Conservation (phyloP, 352 stramenopile species). For the Globisporangium recalcitrans region DNA sequence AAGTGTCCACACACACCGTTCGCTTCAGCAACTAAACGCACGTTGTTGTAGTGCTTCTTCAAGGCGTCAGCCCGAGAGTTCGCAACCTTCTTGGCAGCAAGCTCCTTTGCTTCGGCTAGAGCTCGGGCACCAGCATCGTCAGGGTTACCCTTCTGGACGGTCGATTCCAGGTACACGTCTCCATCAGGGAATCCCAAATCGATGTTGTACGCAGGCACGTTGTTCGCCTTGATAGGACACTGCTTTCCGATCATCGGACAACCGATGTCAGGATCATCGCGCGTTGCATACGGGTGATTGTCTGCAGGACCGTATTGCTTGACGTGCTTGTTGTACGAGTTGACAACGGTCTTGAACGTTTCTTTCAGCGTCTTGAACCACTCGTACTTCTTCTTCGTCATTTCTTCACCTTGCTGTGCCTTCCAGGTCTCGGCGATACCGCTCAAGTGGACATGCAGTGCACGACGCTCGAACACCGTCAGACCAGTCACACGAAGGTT, state of each 20-base stretch:
- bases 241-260: conserved; percentile 89
- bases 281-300: conserved; percentile 86
- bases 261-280: conserved; percentile 74
- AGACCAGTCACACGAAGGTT: conserved; percentile 90
- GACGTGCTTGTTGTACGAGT: conserved; percentile 89
- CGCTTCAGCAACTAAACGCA: conserved; percentile 72
- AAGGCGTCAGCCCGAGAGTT: conserved; percentile 69
- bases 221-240: conserved; percentile 87
- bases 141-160: conserved; percentile 55
- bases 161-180: conserved; percentile 74
- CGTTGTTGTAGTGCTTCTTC: conserved; percentile 88
- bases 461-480: conserved; percentile 86
- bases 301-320: conserved; percentile 86
- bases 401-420: conserved; percentile 85
- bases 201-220: conserved; percentile 58
- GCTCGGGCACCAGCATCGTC: conserved; percentile 69
- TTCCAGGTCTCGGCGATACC: conserved; percentile 86
- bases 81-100: conserved; percentile 57
- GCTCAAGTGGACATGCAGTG: conserved; percentile 84
- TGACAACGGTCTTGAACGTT: conserved; percentile 91
- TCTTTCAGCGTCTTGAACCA: conserved; percentile 92
- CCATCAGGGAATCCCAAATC: conserved; percentile 80
- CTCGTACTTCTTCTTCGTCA: conserved; percentile 90
- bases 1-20: conserved; percentile 76
- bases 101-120: conserved; percentile 58